Conservation (phyloP, 2,329 filamentous ascomycete species). For the Ceratocystis albifundus region DNA sequence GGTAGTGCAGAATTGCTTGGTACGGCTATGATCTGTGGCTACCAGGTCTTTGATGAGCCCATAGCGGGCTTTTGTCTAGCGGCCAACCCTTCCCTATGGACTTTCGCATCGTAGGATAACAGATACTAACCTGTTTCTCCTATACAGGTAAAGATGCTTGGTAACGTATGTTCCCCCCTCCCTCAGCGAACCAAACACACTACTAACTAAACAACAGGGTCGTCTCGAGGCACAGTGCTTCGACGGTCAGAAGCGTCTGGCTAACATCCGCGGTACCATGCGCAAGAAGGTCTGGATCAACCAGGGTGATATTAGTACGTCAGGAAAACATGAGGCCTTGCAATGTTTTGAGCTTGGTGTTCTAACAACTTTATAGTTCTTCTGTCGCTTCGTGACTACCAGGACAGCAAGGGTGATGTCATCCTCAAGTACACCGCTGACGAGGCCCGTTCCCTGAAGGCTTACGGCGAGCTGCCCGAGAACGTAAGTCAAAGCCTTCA, state of each 20-base stretch:
- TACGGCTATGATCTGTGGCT: background rate
- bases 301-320: slow-evolving; percentile 66
- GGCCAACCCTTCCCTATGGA: background rate
- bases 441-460: slow-evolving; percentile 88
- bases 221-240: slow-evolving; percentile 90
- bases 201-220: slow-evolving; percentile 35
- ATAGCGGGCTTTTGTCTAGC: background rate
- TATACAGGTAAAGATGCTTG: slow-evolving; percentile 67
- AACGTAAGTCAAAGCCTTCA: slow-evolving; percentile 32
- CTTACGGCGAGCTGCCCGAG: slow-evolving; percentile 94
- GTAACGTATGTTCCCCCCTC: slow-evolving; percentile 42
- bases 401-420: slow-evolving; percentile 93
- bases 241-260: slow-evolving; percentile 73
- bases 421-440: slow-evolving; percentile 94
- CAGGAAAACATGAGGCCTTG: background rate
- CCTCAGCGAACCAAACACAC: background rate
- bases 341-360: background rate
- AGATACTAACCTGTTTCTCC: slow-evolving; percentile 24
- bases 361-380: slow-evolving; percentile 41
- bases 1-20: background rate
- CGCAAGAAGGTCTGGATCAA: slow-evolving; percentile 99
- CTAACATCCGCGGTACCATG: slow-evolving; percentile 39
- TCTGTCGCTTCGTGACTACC: slow-evolving; percentile 78
- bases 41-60: background rate
- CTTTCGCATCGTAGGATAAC: background rate